Conservation (phyloP, 129 eudicot species). For the Arctium minus region DNA sequence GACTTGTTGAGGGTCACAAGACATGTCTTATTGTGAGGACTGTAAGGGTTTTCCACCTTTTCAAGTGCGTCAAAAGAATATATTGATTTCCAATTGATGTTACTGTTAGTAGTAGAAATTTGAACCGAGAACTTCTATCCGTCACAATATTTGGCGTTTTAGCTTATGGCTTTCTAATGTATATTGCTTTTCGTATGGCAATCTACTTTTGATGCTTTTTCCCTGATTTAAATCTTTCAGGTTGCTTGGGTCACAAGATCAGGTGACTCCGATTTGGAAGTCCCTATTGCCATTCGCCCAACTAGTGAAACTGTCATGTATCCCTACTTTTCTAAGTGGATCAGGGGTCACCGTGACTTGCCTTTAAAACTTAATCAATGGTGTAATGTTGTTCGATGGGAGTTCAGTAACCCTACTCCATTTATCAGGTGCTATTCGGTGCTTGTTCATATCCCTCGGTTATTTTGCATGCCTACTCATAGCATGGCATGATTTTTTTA, state of each 20-base stretch:
- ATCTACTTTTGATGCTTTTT: not conserved
- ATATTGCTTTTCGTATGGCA: not conserved
- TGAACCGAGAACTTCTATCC: not conserved
- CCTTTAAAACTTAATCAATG: conserved; percentile 77
- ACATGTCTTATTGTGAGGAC: too few relatives aligned
- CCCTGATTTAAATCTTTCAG: conserved; percentile 20
- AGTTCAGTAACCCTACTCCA: conserved; percentile 93
- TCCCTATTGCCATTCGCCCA: conserved; percentile 84
- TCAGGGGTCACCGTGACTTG: conserved; percentile 81
- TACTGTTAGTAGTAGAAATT: too few relatives aligned
- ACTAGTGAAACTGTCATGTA: conserved; percentile 92
- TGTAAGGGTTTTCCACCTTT: too few relatives aligned
- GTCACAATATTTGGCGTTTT: not conserved
- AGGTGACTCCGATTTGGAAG: conserved; percentile 68
- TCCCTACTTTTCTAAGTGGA: conserved; percentile 83
- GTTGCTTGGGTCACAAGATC: conserved; percentile 93
- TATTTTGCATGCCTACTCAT: not conserved
- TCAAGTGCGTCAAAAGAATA: too few relatives aligned
- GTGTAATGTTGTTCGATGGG: conserved; percentile 97
- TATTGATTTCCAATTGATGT: too few relatives aligned
- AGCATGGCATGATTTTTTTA: not conserved
- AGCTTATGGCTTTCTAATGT: not conserved
- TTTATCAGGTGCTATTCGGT: conserved; percentile 58
- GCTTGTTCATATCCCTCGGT: not conserved
- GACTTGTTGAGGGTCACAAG: too few relatives aligned